These are phyloP conservation scores for Athelia psychrophila DNA, from an alignment of 1,284 basidiomycete species.

Conservation along the genomic window DNA sequence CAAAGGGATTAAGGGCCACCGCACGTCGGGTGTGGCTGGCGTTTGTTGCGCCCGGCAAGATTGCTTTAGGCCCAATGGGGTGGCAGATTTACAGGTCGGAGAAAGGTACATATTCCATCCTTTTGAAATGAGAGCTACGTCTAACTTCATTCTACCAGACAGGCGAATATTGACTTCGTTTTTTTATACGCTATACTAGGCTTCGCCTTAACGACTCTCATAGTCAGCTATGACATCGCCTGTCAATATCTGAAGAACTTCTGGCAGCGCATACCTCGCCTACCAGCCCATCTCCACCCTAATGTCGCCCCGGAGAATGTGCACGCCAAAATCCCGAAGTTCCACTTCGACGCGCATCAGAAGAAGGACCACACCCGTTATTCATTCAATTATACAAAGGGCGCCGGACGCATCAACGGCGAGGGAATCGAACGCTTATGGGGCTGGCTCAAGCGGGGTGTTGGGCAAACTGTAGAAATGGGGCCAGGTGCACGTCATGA, in stretches of 20 bases:
- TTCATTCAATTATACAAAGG: background rate
- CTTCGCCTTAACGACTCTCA: background rate
- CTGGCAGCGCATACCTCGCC: background rate
- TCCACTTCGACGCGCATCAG: background rate
- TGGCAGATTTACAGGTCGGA: conserved; percentile 16
- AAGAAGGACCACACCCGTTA: background rate
- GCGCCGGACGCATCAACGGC: background rate
- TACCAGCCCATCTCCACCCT: background rate
- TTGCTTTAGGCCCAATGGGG: conserved; percentile 13
- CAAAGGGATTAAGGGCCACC: conserved; percentile 14
- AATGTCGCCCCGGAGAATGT: background rate
- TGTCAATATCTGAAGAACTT: background rate
- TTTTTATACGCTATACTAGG: background rate
- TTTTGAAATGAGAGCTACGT: no score
- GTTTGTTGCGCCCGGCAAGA: conserved; percentile 15
- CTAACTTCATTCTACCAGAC: background rate
- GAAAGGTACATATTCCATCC: background rate
- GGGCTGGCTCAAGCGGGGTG: background rate
- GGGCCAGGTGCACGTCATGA: background rate
- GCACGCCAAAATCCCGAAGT: background rate
- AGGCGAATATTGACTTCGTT: background rate
- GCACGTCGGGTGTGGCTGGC: conserved; percentile 12
- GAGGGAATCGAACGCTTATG: background rate
- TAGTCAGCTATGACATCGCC: background rate
- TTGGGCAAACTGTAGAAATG: background rate